A percentile compares a stretch with the other conserved stretches of the same genome.
Conservation (phyloP, 306 rosid genomes). For the Nissolia schottii region DNA sequence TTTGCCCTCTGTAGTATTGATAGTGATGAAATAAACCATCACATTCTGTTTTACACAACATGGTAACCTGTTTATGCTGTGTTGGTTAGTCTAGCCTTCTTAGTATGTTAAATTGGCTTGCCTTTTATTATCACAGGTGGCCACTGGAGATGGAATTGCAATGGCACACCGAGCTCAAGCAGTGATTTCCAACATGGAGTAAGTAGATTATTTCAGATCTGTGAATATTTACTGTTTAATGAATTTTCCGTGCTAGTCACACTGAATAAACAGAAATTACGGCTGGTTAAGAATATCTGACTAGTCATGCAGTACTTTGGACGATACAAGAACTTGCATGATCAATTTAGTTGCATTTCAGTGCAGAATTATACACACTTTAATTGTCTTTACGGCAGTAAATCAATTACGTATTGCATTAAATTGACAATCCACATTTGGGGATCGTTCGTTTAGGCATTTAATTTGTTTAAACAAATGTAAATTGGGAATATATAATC, state of each 20-base stretch:
- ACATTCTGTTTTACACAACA: not conserved
- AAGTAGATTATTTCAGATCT: conserved; percentile 34
- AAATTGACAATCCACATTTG: not conserved
- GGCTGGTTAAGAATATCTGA: not conserved
- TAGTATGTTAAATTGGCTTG: conserved; percentile 14
- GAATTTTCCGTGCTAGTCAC: not conserved
- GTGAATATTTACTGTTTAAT: not conserved
- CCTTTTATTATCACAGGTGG: conserved; percentile 50
- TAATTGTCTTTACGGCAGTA: not conserved
- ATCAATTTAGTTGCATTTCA: not conserved
- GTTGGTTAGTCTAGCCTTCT: not conserved
- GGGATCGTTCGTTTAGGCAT: too few species aligned
- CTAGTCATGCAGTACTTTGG: not conserved
- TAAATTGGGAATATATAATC: not conserved
- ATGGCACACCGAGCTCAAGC: conserved; percentile 98
- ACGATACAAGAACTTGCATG: not conserved
- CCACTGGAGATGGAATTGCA: conserved; percentile 95
- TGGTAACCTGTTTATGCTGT: not conserved
- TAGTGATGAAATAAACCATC: conserved; percentile 1
- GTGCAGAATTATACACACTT: not conserved
- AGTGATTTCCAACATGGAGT: conserved; percentile 97
- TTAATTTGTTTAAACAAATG: not conserved
- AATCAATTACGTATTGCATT: not conserved
- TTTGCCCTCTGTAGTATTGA: not conserved
- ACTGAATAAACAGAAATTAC: not conserved